phyloP scores from a whole-genome alignment of 345 rosid species.

The Turritis glabra region DNA sequence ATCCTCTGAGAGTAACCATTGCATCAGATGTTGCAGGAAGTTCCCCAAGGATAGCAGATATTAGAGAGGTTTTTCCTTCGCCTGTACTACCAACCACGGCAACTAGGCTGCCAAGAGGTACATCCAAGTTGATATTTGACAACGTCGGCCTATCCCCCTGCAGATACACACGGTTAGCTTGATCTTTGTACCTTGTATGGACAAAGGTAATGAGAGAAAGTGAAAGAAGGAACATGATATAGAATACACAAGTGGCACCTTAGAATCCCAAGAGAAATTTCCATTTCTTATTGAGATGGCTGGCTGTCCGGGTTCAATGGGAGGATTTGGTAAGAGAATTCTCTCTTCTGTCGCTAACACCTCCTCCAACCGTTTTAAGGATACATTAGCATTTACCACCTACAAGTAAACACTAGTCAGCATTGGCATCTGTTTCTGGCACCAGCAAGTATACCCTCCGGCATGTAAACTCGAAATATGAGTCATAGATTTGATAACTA shows the following conservation, averaged over 20 bases:
- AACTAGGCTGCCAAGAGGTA: conserved; percentile 85
- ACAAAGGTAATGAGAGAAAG: not conserved
- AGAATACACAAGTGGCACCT: conserved; percentile 50
- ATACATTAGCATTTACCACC: conserved; percentile 97
- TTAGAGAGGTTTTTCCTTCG: conserved; percentile 67
- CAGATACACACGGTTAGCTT: conserved; percentile 17
- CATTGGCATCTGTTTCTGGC: conserved; percentile 8
- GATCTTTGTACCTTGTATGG: not conserved
- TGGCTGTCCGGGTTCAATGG: conserved; percentile 67
- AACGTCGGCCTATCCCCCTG: conserved; percentile 89
- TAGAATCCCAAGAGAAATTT: conserved; percentile 86
- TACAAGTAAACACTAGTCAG: conserved; percentile 36
- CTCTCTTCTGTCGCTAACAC: conserved; percentile 90
- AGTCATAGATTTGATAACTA: not conserved
- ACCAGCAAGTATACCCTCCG: not conserved
- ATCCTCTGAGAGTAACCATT: conserved; percentile 51
- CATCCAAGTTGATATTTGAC: conserved; percentile 81
- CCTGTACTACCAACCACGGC: conserved; percentile 83
- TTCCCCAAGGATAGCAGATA: conserved; percentile 72
- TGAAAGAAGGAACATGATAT: conserved; percentile 26
- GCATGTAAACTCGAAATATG: not conserved
- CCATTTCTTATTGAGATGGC: conserved; percentile 88
- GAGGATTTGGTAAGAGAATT: conserved; percentile 89
- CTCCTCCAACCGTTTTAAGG: conserved; percentile 93
- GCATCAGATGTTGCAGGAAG: conserved; percentile 68